Conservation (phyloP, 2,329 filamentous ascomycete species). For the Teratosphaeria pseudoeucalypti region DNA sequence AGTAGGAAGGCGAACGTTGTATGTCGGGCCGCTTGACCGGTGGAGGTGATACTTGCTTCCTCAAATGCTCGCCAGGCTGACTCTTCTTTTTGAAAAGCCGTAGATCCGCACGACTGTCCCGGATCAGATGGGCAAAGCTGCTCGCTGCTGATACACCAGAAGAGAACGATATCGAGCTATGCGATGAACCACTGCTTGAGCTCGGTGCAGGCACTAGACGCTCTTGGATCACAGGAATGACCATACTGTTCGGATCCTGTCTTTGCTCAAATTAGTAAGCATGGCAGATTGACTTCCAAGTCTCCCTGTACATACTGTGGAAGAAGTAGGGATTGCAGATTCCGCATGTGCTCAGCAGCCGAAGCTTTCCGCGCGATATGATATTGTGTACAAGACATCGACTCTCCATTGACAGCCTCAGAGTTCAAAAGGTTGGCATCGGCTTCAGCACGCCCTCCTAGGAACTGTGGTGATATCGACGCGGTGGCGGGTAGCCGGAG, state of each 20-base stretch:
- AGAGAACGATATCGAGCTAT: constrained; percentile 7
- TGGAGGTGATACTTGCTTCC: constrained; percentile 5
- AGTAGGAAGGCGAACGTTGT: constrained; percentile 15
- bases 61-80: constrained; percentile 17
- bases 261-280: neutral
- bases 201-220: constrained; percentile 6
- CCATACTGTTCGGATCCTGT: neutral
- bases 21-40: neutral
- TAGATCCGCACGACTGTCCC: constrained; percentile 13
- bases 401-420: neutral
- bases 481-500: constrained; percentile 19
- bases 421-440: constrained; percentile 19
- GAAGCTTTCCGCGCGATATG: constrained; percentile 3
- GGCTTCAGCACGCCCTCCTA: constrained; percentile 23
- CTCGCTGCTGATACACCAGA: constrained; percentile 14
- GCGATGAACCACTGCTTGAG: constrained; percentile 2
- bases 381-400: constrained; percentile 1
- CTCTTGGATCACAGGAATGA: neutral
- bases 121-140: constrained; percentile 18
- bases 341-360: constrained; percentile 1
- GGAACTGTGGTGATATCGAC: constrained; percentile 24
- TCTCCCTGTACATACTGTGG: neutral
- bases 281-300: neutral
- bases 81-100: constrained; percentile 20
- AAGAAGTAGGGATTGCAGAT: neutral